A percentile compares a stretch with the other conserved stretches of the same genome.
phyloP scores from a whole-genome alignment of 164 flowering plant genomes.

The Vitis labrusca region DNA sequence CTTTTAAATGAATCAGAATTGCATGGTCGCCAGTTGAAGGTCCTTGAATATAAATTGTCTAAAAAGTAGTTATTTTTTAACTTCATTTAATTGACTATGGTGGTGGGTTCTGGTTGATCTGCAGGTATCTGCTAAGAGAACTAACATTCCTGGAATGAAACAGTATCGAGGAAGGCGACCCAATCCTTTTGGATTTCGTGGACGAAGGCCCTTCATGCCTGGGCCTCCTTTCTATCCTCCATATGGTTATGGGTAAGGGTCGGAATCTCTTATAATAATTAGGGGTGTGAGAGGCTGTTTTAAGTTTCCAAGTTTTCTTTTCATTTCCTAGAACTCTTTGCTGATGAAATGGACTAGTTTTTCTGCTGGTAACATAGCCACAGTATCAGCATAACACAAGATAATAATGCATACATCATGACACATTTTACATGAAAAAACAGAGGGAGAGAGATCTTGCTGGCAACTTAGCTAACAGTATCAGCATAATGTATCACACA shows the following conservation, averaged over 20 bases:
- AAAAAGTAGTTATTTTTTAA: neutral
- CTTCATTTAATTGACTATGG: neutral
- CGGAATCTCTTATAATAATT: neutral
- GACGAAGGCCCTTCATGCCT: conserved; percentile 54
- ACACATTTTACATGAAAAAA: too few relatives aligned
- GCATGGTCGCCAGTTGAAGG: conserved; percentile 84
- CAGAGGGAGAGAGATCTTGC: too few relatives aligned
- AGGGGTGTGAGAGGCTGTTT: neutral
- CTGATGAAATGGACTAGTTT: too few relatives aligned
- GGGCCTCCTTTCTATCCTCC: conserved; percentile 41
- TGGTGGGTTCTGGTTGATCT: conserved; percentile 5
- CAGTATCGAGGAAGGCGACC: conserved; percentile 65
- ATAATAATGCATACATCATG: too few relatives aligned
- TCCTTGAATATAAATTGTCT: conserved; percentile 9
- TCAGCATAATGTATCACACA: too few relatives aligned
- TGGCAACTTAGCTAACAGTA: too few relatives aligned
- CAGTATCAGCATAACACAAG: too few relatives aligned
- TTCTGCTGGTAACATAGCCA: too few relatives aligned
- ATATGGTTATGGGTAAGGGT: conserved; percentile 60
- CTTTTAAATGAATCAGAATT: conserved; percentile 72
- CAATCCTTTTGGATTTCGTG: conserved; percentile 45
- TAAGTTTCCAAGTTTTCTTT: neutral
- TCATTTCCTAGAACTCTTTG: too few relatives aligned
- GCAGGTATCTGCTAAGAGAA: conserved; percentile 77
- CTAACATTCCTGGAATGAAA: conserved; percentile 81